Conservation (phyloP, 352 stramenopile species). For the Phytophthora pinifolia region DNA sequence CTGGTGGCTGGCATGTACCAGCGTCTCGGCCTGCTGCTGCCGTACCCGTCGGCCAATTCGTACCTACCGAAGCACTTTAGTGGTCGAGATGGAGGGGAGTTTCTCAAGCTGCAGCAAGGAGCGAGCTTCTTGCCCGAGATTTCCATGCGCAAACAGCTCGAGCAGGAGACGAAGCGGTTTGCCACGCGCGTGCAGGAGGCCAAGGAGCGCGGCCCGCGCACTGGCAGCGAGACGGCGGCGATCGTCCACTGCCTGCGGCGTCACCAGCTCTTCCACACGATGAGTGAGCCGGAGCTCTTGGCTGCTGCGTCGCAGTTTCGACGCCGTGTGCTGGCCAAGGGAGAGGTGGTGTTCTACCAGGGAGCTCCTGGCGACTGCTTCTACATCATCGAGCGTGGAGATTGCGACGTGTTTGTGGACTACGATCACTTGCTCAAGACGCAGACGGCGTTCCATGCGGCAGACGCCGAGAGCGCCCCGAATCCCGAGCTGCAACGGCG, state of each 20-base stretch:
- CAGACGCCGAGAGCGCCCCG: slow-evolving; percentile 10
- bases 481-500: slow-evolving; percentile 20
- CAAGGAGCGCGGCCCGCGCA: slow-evolving; percentile 30
- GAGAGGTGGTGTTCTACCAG: slow-evolving; percentile 88
- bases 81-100: slow-evolving; percentile 45
- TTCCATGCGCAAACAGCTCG: slow-evolving; percentile 51
- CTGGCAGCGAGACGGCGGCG: slow-evolving; percentile 34
- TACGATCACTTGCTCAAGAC: slow-evolving; percentile 70
- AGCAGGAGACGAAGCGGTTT: slow-evolving; percentile 34
- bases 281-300: slow-evolving; percentile 69
- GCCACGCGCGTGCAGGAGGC: slow-evolving; percentile 34
- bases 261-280: slow-evolving; percentile 80
- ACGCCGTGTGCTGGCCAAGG: slow-evolving; percentile 46
- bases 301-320: slow-evolving; percentile 58
- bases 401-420: slow-evolving; percentile 85
- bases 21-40: slow-evolving; percentile 71
- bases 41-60: slow-evolving; percentile 83
- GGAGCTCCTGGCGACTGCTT: slow-evolving; percentile 75
- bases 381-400: slow-evolving; percentile 76
- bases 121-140: slow-evolving; percentile 70
- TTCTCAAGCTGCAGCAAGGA: slow-evolving; percentile 79
- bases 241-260: slow-evolving; percentile 73
- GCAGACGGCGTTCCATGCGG: slow-evolving; percentile 27
- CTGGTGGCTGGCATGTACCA: slow-evolving; percentile 81
- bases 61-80: slow-evolving; percentile 90